phyloP scores from a whole-genome alignment of 164 flowering plant species.

The Buxus sempervirens region DNA sequence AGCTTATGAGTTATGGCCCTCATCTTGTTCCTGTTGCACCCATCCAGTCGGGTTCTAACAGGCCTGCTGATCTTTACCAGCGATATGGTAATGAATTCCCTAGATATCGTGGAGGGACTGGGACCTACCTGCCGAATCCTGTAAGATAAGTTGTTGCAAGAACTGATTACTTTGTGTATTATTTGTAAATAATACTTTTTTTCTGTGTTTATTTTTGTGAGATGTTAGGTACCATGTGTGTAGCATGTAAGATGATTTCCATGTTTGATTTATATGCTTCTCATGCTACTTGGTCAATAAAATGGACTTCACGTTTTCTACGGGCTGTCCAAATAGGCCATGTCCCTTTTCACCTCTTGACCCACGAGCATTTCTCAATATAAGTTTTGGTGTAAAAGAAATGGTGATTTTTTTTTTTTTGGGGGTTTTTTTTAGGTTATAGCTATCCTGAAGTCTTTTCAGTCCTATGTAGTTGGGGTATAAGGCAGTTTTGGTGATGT shows the following conservation, averaged over 20 bases:
- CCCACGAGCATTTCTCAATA: background rate
- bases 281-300: background rate
- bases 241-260: background rate
- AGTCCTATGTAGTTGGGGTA: no score
- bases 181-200: background rate
- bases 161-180: constrained; percentile 3
- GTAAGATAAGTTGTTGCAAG: constrained; percentile 41
- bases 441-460: background rate
- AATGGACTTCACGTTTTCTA: background rate
- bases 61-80: constrained; percentile 63
- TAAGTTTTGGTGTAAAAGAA: no score
- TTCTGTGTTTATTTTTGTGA: background rate
- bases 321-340: background rate
- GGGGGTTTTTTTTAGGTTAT: background rate
- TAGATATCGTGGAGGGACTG: constrained; percentile 94
- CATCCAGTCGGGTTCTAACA: constrained; percentile 55
- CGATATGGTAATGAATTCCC: constrained; percentile 73
- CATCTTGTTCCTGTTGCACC: constrained; percentile 74
- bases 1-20: constrained; percentile 59
- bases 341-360: background rate
- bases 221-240: background rate
- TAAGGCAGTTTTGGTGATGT: no score
- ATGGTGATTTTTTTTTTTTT: no score
- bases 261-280: background rate
- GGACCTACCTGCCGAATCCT: constrained; percentile 94